phyloP scores from a whole-genome alignment of 2,329 filamentous ascomycete species.

The Monosporascus sp. region DNA sequence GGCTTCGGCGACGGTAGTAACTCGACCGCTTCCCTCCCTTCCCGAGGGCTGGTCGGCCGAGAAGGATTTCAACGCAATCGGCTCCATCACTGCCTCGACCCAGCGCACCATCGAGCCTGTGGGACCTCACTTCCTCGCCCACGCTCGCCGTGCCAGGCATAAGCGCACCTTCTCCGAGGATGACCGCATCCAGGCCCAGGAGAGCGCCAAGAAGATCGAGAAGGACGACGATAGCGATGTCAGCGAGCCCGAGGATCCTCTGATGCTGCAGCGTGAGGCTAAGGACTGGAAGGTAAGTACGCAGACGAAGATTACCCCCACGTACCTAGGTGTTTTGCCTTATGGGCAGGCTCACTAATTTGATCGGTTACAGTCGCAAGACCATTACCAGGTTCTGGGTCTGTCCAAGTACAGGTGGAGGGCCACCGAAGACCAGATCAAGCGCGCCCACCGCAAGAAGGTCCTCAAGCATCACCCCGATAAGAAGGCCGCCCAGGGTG shows the following conservation, averaged over 20 bases:
- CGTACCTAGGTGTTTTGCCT: not conserved
- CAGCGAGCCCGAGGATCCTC: conserved; percentile 86
- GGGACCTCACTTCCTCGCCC: conserved; percentile 94
- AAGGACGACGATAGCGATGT: conserved; percentile 86
- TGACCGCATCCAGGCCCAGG: conserved; percentile 92
- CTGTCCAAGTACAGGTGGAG: conserved; percentile 86
- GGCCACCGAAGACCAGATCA: conserved; percentile 97
- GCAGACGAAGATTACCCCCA: not conserved
- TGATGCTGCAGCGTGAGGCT: conserved; percentile 87
- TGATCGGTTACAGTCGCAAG: conserved; percentile 62
- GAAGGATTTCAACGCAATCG: conserved; percentile 86
- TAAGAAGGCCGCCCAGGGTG: conserved; percentile 91
- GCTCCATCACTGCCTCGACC: conserved; percentile 67
- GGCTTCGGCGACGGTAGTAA: conserved; percentile 57
- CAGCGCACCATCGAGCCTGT: conserved; percentile 92
- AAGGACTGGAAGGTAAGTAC: conserved; percentile 95
- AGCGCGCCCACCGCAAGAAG: conserved; percentile 98
- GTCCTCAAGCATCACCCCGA: conserved; percentile 98
- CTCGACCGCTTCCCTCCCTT: conserved; percentile 66
- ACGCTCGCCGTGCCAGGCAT: conserved; percentile 91
- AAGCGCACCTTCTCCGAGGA: conserved; percentile 98
- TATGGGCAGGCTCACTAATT: conserved; percentile 2
- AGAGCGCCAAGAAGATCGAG: conserved; percentile 92
- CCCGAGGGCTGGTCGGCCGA: conserved; percentile 78
- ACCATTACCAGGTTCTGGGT: conserved; percentile 95